Percentiles rank a stretch among this genome's conserved stretches.
These are phyloP conservation scores for Acanthamoeba royreba DNA, from an alignment of 208 protist species.

Conservation along the genomic window DNA sequence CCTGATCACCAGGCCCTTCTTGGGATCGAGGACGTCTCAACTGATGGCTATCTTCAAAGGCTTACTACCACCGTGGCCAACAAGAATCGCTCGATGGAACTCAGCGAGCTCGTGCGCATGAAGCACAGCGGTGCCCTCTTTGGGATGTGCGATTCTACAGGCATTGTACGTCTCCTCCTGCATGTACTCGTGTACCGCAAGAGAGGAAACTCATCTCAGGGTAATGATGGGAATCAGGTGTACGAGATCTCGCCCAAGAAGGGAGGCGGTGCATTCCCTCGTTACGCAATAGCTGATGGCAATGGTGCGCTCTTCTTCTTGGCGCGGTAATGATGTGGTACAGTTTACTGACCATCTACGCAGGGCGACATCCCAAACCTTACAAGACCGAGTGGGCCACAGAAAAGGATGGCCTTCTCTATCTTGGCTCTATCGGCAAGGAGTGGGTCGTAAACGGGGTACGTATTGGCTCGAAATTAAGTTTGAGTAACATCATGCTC, in stretches of 20 bases:
- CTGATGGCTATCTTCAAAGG: background rate
- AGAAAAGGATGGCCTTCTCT: constrained; percentile 64
- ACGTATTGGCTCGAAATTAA: too few relatives aligned
- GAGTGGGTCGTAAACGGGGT: constrained; percentile 63
- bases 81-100: constrained; percentile 48
- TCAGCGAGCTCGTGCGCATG: constrained; percentile 31
- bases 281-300: constrained; percentile 39
- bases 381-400: constrained; percentile 73
- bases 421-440: constrained; percentile 72
- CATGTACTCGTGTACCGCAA: too few relatives aligned
- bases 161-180: constrained; percentile 5
- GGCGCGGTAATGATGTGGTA: too few relatives aligned
- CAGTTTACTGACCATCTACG: background rate
- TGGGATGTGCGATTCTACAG: constrained; percentile 42
- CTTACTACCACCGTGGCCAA: constrained; percentile 31
- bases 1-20: too few relatives aligned
- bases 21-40: too few relatives aligned
- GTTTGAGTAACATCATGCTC: background rate
- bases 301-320: too few relatives aligned
- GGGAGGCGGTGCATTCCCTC: background rate
- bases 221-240: background rate
- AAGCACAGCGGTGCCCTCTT: background rate
- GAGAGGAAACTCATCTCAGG: background rate
- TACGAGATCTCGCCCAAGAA: constrained; percentile 31
- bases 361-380: background rate